A percentile compares a stretch with the other conserved stretches of the same genome.
Conservation (phyloP, 2,329 filamentous ascomycete species). For the Ploettnerulaceae sp. region DNA sequence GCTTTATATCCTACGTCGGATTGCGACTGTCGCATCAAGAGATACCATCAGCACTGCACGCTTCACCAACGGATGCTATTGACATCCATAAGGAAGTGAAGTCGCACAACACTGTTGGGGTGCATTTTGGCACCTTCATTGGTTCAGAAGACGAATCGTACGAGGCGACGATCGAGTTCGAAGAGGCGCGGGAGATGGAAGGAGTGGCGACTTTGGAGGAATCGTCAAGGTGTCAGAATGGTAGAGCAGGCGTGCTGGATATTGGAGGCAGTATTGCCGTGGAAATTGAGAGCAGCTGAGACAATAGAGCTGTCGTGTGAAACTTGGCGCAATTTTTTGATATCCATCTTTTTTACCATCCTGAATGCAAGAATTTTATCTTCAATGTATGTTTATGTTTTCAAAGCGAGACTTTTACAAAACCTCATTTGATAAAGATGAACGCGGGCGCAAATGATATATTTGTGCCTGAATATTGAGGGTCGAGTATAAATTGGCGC, state of each 20-base stretch:
- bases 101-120: constrained; percentile 18
- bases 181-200: constrained; percentile 15
- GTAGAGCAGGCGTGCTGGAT: constrained; percentile 18
- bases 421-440: background rate
- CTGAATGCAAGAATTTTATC: no score
- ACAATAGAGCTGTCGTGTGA: no score
- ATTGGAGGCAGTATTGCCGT: constrained; percentile 23
- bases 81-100: constrained; percentile 20
- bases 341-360: no score
- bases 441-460: background rate
- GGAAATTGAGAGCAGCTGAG: no score
- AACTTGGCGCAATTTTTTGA: no score
- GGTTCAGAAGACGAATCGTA: constrained; percentile 22
- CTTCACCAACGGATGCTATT: constrained; percentile 21
- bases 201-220: constrained; percentile 15
- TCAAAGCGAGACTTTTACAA: no score
- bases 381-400: no score
- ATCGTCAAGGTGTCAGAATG: constrained; percentile 1
- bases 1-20: constrained; percentile 22
- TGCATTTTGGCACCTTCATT: constrained; percentile 27
- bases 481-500: background rate
- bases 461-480: background rate
- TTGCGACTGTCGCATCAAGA: constrained; percentile 21
- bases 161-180: constrained; percentile 24
- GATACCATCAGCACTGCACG: constrained; percentile 22